Base-by-base conservation (phyloP, 1,139 yeast genomes). In the Eremothecium gossypii region DNA sequence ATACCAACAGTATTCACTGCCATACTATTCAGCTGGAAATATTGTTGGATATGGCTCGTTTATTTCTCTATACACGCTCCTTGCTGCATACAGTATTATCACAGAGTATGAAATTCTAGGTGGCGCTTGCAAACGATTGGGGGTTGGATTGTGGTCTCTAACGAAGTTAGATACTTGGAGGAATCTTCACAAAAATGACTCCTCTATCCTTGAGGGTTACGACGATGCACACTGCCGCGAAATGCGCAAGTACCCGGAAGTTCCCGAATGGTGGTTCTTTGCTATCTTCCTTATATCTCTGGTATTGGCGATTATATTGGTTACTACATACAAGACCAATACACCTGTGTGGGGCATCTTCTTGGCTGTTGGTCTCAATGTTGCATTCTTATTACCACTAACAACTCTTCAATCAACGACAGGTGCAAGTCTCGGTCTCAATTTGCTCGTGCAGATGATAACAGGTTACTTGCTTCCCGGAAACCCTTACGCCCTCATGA, bases 381-480 rank as follows among this genome's bases (percentile, higher is more conserved):
- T 76, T 44, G 61, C 73, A 6, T 77, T 77, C 53, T 65, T 77
- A 56, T 66, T 78, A 62, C 84, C 73, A 44, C 64, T 67, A 47
- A 65, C 64, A 35, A 68, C 65, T 34, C 65, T 76, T 33, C 75
- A 68, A 50, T 68, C 81, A 7, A 68, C 73, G 27, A 74, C 79
- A 14, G 83, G 79, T 33, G 63, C 66, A 46, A 57, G 66, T 20
- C 64, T 77, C 46, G 78, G 79, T 30, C 65, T 77, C 46, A 76
- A 77, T 48, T 78, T 79, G 4, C 61, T 79, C 47, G 77, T 75
- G 33, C 83, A 79, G 57, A 64, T 79, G 50, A 70, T 79, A 46
- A 66, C 74, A 40, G 85, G 85, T 14, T 77, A 77, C 51, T 79
- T 80, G 2, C 49, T 78, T 29, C 83, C 82, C 27, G 82, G 82